Evolutionary conservation across 805 yeast species (phyloP).

Genomic region (Yarrowia osloensis): DNA sequence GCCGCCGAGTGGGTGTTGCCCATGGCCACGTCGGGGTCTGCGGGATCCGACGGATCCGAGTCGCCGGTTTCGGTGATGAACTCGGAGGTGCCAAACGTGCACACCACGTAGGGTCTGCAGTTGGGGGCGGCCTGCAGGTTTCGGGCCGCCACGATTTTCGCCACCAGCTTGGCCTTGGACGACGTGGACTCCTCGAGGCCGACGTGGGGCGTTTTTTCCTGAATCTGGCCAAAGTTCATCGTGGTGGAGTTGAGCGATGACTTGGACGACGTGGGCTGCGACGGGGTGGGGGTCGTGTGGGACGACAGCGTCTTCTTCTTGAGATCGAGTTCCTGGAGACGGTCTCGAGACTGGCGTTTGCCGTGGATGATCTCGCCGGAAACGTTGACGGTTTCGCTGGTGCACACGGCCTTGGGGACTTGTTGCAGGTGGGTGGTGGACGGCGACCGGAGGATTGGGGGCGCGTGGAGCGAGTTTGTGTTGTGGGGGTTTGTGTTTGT

Average conservation of each 20-base stretch:
- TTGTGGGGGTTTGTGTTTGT: background rate
- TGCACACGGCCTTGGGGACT: slow-evolving; percentile 21
- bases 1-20: too few species aligned
- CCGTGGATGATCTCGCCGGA: slow-evolving; percentile 26
- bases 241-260: slow-evolving; percentile 19
- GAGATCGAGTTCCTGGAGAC: slow-evolving; percentile 10
- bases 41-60: slow-evolving; percentile 1
- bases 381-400: slow-evolving; percentile 30
- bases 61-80: slow-evolving; percentile 69
- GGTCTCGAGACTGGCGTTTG: slow-evolving; percentile 8
- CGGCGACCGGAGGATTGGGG: slow-evolving; percentile 14
- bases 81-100: slow-evolving; percentile 51
- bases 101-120: slow-evolving; percentile 57
- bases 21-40: slow-evolving; percentile 28
- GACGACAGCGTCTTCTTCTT: slow-evolving; percentile 3
- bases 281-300: background rate
- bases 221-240: slow-evolving; percentile 31
- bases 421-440: slow-evolving; percentile 26
- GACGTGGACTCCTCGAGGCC: slow-evolving; percentile 21
- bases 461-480: background rate
- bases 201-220: slow-evolving; percentile 25
- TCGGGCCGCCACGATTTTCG: slow-evolving; percentile 77
- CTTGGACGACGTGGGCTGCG: background rate
- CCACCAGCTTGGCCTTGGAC: slow-evolving; percentile 56
- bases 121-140: slow-evolving; percentile 59